A percentile compares a stretch with the other conserved stretches of the same genome.
Conservation (phyloP, 1,139 yeast species). For the Hemisphaericaspora subhashii region DNA sequence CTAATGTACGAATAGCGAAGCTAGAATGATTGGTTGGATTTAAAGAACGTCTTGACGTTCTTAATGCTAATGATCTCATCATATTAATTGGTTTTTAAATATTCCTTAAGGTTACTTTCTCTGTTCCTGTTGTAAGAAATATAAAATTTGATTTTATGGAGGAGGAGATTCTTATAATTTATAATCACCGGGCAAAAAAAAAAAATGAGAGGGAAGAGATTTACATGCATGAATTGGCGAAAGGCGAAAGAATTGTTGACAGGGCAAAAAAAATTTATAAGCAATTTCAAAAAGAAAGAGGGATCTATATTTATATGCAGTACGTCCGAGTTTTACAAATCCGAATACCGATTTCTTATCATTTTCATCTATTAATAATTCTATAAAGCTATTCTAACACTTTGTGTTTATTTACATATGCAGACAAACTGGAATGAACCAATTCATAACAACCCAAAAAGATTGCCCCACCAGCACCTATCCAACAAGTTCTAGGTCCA, state of each 20-base stretch:
- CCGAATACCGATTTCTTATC: not conserved
- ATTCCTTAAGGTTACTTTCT: too few species aligned
- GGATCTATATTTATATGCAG: too few species aligned
- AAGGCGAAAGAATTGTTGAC: too few species aligned
- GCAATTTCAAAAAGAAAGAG: too few species aligned
- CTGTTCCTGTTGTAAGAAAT: too few species aligned
- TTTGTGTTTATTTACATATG: constrained; percentile 1
- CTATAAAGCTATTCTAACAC: not conserved
- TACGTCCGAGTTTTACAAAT: too few species aligned
- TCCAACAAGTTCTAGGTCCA: constrained; percentile 97
- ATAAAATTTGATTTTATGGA: too few species aligned
- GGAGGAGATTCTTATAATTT: too few species aligned
- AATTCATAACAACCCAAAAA: constrained; percentile 92
- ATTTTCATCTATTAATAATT: not conserved
- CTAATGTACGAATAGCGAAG: constrained; percentile 1
- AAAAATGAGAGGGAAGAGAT: too few species aligned
- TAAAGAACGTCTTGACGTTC: constrained; percentile 3
- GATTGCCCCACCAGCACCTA: constrained; percentile 96
- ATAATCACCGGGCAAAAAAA: too few species aligned
- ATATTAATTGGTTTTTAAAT: not conserved
- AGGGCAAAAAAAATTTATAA: too few species aligned
- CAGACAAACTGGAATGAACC: constrained; percentile 38
- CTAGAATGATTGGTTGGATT: not conserved
- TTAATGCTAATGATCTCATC: constrained; percentile 4
- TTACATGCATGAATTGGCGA: too few species aligned